A percentile compares a stretch with the other conserved stretches of the same genome.
These are phyloP conservation scores for Verticillium nonalfalfae DNA, from an alignment of 2,329 filamentous ascomycete species.

Conservation along the genomic window DNA sequence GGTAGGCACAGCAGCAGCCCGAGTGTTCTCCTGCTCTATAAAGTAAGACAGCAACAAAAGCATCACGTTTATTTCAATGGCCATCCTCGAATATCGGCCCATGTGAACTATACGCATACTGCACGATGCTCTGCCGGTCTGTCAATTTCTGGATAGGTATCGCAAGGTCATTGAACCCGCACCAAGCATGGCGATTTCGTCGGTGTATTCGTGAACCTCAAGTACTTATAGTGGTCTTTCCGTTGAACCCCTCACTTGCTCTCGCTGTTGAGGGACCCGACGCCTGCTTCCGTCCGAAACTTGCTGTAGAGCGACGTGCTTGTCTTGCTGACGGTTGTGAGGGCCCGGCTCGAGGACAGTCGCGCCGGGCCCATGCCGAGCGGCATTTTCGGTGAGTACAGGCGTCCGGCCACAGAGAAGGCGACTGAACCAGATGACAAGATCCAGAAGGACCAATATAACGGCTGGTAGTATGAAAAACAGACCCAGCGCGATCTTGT, in stretches of 20 bases:
- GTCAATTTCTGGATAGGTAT: too few species aligned
- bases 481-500: constrained; percentile 36
- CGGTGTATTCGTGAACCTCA: too few species aligned
- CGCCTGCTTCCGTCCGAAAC: background rate
- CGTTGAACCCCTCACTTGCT: too few species aligned
- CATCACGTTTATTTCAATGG: too few species aligned
- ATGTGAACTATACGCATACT: too few species aligned
- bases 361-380: background rate
- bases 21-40: too few species aligned
- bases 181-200: too few species aligned
- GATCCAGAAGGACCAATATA: constrained; percentile 42
- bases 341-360: background rate
- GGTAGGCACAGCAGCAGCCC: too few species aligned
- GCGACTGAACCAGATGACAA: constrained; percentile 48
- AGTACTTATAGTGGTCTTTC: background rate
- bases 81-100: too few species aligned
- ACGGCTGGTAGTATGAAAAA: constrained; percentile 39
- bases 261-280: background rate
- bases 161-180: too few species aligned
- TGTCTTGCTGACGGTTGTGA: background rate
- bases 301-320: background rate
- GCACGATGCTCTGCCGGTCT: too few species aligned
- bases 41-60: too few species aligned
- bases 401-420: constrained; percentile 18
- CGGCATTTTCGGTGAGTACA: background rate